Evolutionary conservation across 75 land plant genomes (phyloP).

Genomic region (Cupressus sempervirens): DNA sequence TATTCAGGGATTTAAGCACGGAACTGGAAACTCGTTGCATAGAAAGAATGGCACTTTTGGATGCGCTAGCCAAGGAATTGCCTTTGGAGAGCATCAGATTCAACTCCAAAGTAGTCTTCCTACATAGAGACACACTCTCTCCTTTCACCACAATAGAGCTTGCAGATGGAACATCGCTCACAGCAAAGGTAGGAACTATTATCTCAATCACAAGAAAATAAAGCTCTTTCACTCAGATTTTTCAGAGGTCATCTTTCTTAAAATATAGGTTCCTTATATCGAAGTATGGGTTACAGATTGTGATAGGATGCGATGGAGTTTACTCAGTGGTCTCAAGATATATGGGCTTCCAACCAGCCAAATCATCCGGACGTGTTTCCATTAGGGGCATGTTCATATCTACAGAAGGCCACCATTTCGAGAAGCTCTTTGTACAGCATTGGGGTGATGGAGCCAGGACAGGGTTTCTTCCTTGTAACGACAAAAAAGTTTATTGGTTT

Average conservation of each 20-base stretch:
- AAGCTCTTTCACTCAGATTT: background rate
- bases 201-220: background rate
- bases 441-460: constrained; percentile 24
- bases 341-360: too few species aligned
- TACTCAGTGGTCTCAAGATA: constrained; percentile 36
- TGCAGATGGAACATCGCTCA: constrained; percentile 22
- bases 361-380: constrained; percentile 24
- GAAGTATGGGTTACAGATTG: constrained; percentile 8
- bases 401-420: constrained; percentile 32
- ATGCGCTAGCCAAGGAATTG: constrained; percentile 28
- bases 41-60: constrained; percentile 26
- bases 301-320: constrained; percentile 67
- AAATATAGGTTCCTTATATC: too few species aligned
- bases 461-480: constrained; percentile 30
- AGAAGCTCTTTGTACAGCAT: constrained; percentile 23
- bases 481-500: constrained; percentile 42
- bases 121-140: too few species aligned
- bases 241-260: too few species aligned
- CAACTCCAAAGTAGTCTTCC: constrained; percentile 18
- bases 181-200: constrained; percentile 22
- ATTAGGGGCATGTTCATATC: constrained; percentile 34
- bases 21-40: constrained; percentile 22
- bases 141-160: constrained; percentile 30
- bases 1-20: background rate
- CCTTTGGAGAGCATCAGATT: constrained; percentile 29